Evolutionary conservation across 208 protist genomes (phyloP), one percentile per base, ranked within the genome.

Genomic region (Acanthamoeba triangularis): DNA sequence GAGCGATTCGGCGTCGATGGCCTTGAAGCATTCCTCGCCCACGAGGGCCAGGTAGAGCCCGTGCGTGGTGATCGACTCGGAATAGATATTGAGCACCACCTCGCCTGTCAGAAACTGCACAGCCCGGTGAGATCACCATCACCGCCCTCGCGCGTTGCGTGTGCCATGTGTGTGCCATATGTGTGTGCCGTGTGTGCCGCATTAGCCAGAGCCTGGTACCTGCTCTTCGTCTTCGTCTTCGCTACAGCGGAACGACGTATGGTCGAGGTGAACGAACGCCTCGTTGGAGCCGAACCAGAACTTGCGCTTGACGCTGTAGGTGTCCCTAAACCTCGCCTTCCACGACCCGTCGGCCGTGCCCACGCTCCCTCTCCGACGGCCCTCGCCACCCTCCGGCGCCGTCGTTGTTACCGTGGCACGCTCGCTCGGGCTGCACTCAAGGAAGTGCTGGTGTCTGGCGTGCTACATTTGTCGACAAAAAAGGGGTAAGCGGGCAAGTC

Each of bases 211-310:
- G 61, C 7, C 25, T 11, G 0, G 4, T 23, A 85, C 78, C 78
- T 85, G 20, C 2, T 85, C 85, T 47, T 67, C 54, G 6, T 92
- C 85, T 6, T 65, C 54, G 37, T 44, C 85, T 25, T 72, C 54
- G 18, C 33, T 35, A 33, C 85, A 92, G 16, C 49, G 33, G 33
- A 92, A 92, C n/a, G 18, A 67, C 0, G 30, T 54, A 1, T 37
- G 16, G 33, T 92, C 85, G 37, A 92, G 59, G 37, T 65, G 63
- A 3, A 92, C 59, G 23, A 92, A 49, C 7, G 63, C 59, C 56
- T 92, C 85, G 56, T 92, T 92, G 33, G 85, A 92, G 3, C 56
- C 85, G 41, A 92, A 92, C 85, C 85, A 92, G 20, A 92, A 54
- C 85, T 92, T 92, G 35, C 63, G 54, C 30, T 25, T 37, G 30